Base-by-base conservation (phyloP, 2,329 filamentous ascomycete genomes). In the Mariannaea elegans region DNA sequence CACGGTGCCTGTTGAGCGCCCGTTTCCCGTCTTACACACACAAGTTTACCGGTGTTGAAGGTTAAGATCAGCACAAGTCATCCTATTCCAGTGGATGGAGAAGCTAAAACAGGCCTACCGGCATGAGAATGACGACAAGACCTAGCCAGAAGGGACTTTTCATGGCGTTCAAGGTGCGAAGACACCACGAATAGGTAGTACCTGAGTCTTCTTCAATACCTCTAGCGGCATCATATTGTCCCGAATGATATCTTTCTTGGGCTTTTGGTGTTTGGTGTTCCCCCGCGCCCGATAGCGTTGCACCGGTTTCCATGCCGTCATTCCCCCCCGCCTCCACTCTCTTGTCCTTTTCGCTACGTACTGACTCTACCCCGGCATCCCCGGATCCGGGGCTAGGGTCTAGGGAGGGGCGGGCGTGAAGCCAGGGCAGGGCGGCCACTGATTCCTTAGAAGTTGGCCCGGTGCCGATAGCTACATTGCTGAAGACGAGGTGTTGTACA, bases 271-370 rank as follows among this genome's bases (percentile, higher is more conserved):
- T 12, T 24, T 24, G 5, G 27, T 19, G n/a, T 46, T 59, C 45
- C 56, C 41, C 56, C 56, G 56, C 56, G 45, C 34, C 29, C 45
- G 45, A 59, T 34, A 36, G 50, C 56, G 50, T 59, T 44, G 49
- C 56, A 59, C 53, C 55, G 55, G n/a, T 48, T 58, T 52, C 41
- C 48, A 47, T 14, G 19, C 27, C 48, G 48, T 52, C 55, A 41
- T 24, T 41, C 55, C 38, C 31, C 19, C 34, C 44, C 52, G 16
- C 48, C 47, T 41, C 42, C 44, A 13, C 27, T 16, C 36, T 27
- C 36, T 45, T 21, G 44, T 21, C 24, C 24, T 39, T 23, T 21
- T 7, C 6, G 8, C 19, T 14, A 16, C 12, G n/a, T n/a, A n/a
- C n/a, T n/a, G n/a, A n/a, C n/a, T n/a, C n/a, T n/a, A n/a, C 42